Conservation (phyloP, 495 filamentous ascomycete species). For the Podospora appendiculata region DNA sequence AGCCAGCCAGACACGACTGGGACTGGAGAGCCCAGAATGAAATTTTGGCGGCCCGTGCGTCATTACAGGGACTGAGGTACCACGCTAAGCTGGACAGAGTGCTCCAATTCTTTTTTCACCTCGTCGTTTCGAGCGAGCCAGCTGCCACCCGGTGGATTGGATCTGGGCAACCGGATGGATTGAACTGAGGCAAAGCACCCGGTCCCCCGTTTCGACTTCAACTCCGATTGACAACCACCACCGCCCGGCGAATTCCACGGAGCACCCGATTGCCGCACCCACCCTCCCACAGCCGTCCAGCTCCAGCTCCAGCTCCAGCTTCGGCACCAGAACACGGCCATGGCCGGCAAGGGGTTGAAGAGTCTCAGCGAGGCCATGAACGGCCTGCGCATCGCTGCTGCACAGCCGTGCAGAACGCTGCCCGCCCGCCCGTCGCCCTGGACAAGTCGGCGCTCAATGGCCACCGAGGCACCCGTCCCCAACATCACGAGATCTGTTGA, state of each 20-base stretch:
- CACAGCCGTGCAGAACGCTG: constrained; percentile 28
- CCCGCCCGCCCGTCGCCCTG: constrained; percentile 11
- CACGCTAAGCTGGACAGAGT: too few species aligned
- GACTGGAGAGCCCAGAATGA: too few species aligned
- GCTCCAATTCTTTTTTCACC: too few species aligned
- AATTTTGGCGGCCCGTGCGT: too few species aligned
- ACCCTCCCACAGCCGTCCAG: neutral
- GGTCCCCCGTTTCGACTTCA: neutral
- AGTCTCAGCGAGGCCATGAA: constrained; percentile 41
- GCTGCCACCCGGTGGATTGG: too few species aligned
- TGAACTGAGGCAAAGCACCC: too few species aligned
- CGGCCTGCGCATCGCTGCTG: constrained; percentile 33
- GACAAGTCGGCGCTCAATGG: constrained; percentile 56
- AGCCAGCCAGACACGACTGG: too few species aligned
- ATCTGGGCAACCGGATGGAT: too few species aligned
- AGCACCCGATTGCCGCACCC: neutral
- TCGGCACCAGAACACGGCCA: constrained; percentile 12
- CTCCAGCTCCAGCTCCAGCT: neutral
- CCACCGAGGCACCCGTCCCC: constrained; percentile 55
- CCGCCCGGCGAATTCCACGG: neutral
- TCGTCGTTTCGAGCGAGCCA: too few species aligned
- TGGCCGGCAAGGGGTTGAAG: constrained; percentile 37
- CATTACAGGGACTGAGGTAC: too few species aligned
- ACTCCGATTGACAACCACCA: neutral
- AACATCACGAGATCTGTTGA: constrained; percentile 36